These are phyloP conservation scores for Kwoniella dendrophila DNA, from an alignment of 768 basidiomycete species.

Conservation along the genomic window DNA sequence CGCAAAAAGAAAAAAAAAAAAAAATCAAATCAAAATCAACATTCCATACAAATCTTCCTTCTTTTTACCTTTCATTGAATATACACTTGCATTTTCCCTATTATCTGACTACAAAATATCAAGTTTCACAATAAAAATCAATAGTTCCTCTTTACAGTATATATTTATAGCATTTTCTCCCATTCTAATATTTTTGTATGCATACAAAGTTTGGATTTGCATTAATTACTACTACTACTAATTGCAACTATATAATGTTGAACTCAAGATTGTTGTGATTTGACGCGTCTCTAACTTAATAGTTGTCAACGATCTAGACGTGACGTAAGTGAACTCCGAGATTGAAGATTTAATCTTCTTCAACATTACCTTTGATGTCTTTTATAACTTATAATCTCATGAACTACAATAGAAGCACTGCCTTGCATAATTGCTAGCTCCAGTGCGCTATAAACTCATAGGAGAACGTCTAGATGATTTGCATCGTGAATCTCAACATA, in stretches of 20 bases:
- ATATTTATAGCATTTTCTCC: not conserved
- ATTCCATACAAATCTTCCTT: not conserved
- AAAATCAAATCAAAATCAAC: not conserved
- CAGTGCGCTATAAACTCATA: no score
- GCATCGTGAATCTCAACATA: not conserved
- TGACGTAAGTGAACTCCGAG: not conserved
- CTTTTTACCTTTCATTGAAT: not conserved
- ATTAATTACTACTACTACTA: not conserved
- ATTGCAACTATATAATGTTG: no score
- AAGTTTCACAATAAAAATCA: no score
- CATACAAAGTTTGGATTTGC: not conserved
- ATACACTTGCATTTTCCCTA: not conserved
- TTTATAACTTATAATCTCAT: not conserved
- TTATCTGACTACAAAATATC: not conserved
- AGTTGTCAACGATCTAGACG: not conserved
- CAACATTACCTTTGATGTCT: not conserved
- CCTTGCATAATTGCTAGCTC: no score
- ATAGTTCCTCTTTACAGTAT: not conserved
- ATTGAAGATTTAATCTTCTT: not conserved
- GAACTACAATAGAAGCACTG: no score
- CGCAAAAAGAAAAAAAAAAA: not conserved
- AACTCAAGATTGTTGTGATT: no score
- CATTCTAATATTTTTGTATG: slow-evolving; percentile 1
- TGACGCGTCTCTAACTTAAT: slow-evolving; percentile 2
- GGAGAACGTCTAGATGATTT: no score